Conservation (phyloP, 495 filamentous ascomycete genomes). For the Cudoniella acicularis region DNA sequence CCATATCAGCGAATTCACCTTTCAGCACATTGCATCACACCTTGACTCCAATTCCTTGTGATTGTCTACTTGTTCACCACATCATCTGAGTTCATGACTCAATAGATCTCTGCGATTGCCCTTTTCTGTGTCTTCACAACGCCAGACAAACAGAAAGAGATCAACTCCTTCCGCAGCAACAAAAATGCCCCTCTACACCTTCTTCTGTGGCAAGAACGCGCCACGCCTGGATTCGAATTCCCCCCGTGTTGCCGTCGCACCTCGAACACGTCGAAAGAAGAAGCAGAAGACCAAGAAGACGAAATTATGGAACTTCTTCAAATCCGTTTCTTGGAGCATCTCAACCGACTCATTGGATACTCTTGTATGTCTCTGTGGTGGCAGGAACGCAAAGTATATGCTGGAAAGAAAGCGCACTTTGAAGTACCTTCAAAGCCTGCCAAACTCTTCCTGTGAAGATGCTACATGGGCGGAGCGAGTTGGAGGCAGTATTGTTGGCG, state of each 20-base stretch:
- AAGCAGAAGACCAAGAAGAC: neutral
- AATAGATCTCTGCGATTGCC: too few relatives aligned
- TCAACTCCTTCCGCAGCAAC: neutral
- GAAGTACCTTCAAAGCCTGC: neutral
- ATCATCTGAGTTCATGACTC: too few relatives aligned
- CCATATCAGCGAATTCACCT: neutral
- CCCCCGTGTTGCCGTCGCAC: neutral
- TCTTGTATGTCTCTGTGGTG: slow-evolving; percentile 4
- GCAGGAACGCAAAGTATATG: neutral
- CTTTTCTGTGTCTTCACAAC: too few relatives aligned
- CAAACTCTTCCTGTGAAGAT: neutral
- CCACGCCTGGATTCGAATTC: neutral
- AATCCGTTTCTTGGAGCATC: neutral
- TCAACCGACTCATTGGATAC: neutral
- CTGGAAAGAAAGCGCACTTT: slow-evolving; percentile 5
- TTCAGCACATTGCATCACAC: neutral
- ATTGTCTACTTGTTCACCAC: too few relatives aligned
- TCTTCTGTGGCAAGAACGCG: neutral
- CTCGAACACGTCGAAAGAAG: neutral
- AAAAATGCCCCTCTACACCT: neutral
- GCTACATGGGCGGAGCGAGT: neutral
- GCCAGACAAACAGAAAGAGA: too few relatives aligned
- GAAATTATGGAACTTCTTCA: neutral
- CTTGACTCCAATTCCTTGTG: too few relatives aligned
- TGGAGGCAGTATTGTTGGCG: neutral